Base-by-base conservation (phyloP, 2,329 filamentous ascomycete species). In the Nannizziopsis barbatae region DNA sequence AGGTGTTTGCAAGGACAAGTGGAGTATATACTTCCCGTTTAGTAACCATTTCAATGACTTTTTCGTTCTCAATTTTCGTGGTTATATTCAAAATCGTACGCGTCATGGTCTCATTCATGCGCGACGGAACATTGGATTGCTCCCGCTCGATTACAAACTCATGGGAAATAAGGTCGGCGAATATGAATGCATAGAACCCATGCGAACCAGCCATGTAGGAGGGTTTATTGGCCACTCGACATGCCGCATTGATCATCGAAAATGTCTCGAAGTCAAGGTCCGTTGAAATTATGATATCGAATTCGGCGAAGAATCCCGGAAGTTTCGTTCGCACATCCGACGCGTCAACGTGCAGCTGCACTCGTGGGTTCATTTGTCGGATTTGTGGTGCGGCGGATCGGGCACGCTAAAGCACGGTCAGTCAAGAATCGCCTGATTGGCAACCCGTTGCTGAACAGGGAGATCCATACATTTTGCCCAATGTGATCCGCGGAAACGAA, bases 161-260 rank as follows among this genome's bases (percentile, higher is more conserved):
- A 65, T 98, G 92, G 59, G 82, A 77, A 57, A 95, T 87, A 17
- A 98, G 75, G 64, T 98, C 92, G 50, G 85, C 84, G 64, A 98
- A 98, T 56, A 95, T 84, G 70, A 86, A 98, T 49, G 92, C 92
- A 64, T 93, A 96, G 63, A 95, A 77, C 42, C 92, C 92, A 62
- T 95, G 86, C 2, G 84, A 79, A 44, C 81, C 83, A 32, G 88
- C 85, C 8, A 87, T 87, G 67, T 98, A 98, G 66, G 95, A 95
- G 9, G 88, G 81, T 42, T 80, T 79, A 53, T 79, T 76, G 52
- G 83, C 81, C 33, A 93, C 70, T 41, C 90, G 83, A 36, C 88
- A 89, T 22, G 85, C 83, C 17, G 86, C 86, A 68, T 96, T 95
- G 69, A 96, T 84, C 50, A 79, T 76, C 55, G 80, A 80, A 53